These are phyloP conservation scores for Nannochloris sp. DNA, from an alignment of 139 green algal genomes.

Conservation along the genomic window DNA sequence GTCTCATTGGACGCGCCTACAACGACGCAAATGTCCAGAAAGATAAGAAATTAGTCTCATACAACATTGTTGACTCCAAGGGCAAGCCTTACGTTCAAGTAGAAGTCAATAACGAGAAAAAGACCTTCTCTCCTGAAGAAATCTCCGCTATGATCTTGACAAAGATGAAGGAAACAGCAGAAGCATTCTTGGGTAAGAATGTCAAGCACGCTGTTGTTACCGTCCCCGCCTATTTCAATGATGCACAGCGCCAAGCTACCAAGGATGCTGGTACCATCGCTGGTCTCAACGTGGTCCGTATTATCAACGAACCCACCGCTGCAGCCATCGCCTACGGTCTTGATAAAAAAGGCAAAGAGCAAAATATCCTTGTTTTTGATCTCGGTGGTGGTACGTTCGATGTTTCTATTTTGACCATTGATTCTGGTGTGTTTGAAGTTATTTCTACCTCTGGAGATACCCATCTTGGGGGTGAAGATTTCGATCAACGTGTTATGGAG, in stretches of 20 bases:
- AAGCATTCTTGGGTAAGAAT: constrained; percentile 62
- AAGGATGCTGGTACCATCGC: constrained; percentile 77
- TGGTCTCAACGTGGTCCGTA: constrained; percentile 85
- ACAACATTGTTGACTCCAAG: constrained; percentile 87
- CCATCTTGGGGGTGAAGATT: constrained; percentile 97
- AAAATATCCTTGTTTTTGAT: constrained; percentile 99
- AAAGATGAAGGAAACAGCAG: constrained; percentile 88
- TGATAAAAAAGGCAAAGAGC: constrained; percentile 81
- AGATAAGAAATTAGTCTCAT: constrained; percentile 95
- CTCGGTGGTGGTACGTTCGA: constrained; percentile 98
- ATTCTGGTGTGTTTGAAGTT: constrained; percentile 95
- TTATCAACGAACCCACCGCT: constrained; percentile 98
- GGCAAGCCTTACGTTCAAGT: constrained; percentile 94
- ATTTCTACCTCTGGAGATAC: constrained; percentile 93
- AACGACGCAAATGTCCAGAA: constrained; percentile 91
- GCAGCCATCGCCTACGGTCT: constrained; percentile 94
- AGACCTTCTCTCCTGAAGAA: constrained; percentile 86
- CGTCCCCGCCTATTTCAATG: constrained; percentile 99
- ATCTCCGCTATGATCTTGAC: constrained; percentile 95
- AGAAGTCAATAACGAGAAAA: constrained; percentile 33
- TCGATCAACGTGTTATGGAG: constrained; percentile 97
- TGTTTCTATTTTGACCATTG: constrained; percentile 97
- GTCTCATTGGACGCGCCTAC: constrained; percentile 95
- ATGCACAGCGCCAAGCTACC: constrained; percentile 95
- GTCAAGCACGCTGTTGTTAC: constrained; percentile 85